Evolutionary conservation across 192 early-diverging fungal genomes (phyloP), one percentile per base, ranked within the genome.

Genomic region (Chytriomyces sp.): DNA sequence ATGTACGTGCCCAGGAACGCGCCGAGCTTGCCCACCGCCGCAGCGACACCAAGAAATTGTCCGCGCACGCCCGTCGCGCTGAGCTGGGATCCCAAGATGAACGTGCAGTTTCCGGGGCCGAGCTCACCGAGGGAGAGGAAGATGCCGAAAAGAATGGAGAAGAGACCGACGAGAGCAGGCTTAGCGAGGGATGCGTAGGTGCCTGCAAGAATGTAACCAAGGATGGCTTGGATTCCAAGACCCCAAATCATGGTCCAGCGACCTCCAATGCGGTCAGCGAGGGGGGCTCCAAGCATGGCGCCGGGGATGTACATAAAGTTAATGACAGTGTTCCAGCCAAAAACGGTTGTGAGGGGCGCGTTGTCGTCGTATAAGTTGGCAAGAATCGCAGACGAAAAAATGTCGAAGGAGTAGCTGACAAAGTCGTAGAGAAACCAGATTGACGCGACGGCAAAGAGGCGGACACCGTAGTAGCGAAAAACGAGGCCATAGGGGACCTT

Each of bases 391-490:
- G 72, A 74, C 19, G 59, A 33, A 39, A 39, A 74, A 39, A 67
- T 68, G 37, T 36, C 72, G 39, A 63, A 38, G n/a, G 72, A 63
- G 39, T 61, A 74, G 10, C 28, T 36, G 40, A 69, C 62, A 8
- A 59, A 69, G 8, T 74, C 39, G 72, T 74, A 74, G 53, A 74
- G 10, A 37, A 74, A 61, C 72, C 72, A 74, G 32, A 63, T 64
- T n/a, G 39, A 44, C 5, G 36, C 28, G 39, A 63, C 52, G 1
- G 39, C 72, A 17, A 52, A 37, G 2, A 74, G 52, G 4, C 64
- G 55, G 55, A 6, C n/a, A 25, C 55, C 55, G 55, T 57, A 57
- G 28, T n/a, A 57, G 8, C 25, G 7, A 25, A 57, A 26, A 6
- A 30, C 55, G n/a, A 57, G 28, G 7, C 14, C 8, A 26, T 57